Base-by-base conservation (phyloP, 225 moss, liverwort and hornwort genomes). In the Straminergon stramineum region DNA sequence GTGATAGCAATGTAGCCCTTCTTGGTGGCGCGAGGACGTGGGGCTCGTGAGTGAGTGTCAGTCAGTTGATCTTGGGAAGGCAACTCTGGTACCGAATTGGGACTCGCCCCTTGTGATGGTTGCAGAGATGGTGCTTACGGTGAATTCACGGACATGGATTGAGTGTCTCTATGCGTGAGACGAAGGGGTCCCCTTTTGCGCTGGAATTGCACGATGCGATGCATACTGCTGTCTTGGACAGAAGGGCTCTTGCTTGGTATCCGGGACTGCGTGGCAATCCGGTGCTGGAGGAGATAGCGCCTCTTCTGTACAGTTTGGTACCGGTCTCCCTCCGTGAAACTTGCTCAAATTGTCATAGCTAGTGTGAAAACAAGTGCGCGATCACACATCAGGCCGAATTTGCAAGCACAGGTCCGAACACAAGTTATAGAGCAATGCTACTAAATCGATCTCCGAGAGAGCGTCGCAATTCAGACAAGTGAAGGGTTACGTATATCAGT, bases 1-100 rank as follows among this genome's bases (percentile, higher is more conserved):
- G 84, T 75, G 66, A 89, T 37, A 81, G 78, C 87, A 93, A 91
- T 93, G 93, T 69, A 88, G 90, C 66, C 66, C 80, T 84, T 90
- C 34, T 60, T 75, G 83, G 83, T 63, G 76, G 5, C 56, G 43
- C 66, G 64, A 56, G 76, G 87, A 80, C 67, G 76, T 43, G 81
- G 65, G 64, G 64, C 35, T 32, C 51, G 85, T 81, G 88, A 84
- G 88, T 28, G 78, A 31, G 39, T 45, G 77, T 80, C 73, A 60
- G 73, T 20, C 70, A 68, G 68, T 69, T 19, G 34, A 26, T 52
- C 23, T 63, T 79, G 9, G 22, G 80, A 65, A 65, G 41, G 39
- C 63, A 26, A 51, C 43, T 85, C 21, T 6, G 34, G 80, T 53
- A 62, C 85, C 37, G 81, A 90, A 90, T 90, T 90, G 74, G 86